Percentiles rank a stretch among this genome's conserved stretches.
phyloP scores from a whole-genome alignment of 2,329 filamentous ascomycete species.

The Pseudogymnoascus sp. region DNA sequence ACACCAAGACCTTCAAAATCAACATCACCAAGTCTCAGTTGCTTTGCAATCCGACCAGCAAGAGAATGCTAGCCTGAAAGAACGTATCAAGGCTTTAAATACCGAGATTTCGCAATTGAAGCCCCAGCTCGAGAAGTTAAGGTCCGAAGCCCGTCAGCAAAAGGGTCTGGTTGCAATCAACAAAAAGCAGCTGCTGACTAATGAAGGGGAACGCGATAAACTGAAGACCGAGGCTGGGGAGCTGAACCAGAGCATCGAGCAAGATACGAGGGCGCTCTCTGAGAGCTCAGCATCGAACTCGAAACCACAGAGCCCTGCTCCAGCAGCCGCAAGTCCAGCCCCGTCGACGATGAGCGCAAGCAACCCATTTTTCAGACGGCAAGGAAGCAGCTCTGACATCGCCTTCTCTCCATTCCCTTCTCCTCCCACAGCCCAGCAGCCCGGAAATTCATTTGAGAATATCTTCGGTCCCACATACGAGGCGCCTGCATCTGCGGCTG shows the following conservation, averaged over 20 bases:
- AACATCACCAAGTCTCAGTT: conserved; percentile 68
- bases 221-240: conserved; percentile 71
- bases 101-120: conserved; percentile 75
- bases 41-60: conserved; percentile 79
- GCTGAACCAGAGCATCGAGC: conserved; percentile 55
- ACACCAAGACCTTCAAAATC: conserved; percentile 71
- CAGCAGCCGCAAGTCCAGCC: conserved; percentile 59
- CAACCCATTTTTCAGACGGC: conserved; percentile 87
- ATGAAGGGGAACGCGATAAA: conserved; percentile 82
- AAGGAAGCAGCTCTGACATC: conserved; percentile 43
- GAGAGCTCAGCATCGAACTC: conserved; percentile 33
- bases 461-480: conserved; percentile 69
- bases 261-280: conserved; percentile 44
- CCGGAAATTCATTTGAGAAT: conserved; percentile 71
- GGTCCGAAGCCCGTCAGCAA: conserved; percentile 85
- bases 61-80: conserved; percentile 79
- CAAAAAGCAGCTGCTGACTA: conserved; percentile 91
- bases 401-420: conserved; percentile 40
- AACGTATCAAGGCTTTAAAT: conserved; percentile 78
- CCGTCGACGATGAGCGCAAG: conserved; percentile 65
- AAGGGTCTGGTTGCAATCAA: conserved; percentile 96
- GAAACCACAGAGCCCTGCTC: conserved; percentile 23
- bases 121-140: conserved; percentile 87
- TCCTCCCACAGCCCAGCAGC: conserved; percentile 28
- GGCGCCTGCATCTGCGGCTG: conserved; percentile 30